Evolutionary conservation across 1,139 yeast species (phyloP), one percentile per base, ranked within the genome.

Genomic region (Debaryomyces coudertii): DNA sequence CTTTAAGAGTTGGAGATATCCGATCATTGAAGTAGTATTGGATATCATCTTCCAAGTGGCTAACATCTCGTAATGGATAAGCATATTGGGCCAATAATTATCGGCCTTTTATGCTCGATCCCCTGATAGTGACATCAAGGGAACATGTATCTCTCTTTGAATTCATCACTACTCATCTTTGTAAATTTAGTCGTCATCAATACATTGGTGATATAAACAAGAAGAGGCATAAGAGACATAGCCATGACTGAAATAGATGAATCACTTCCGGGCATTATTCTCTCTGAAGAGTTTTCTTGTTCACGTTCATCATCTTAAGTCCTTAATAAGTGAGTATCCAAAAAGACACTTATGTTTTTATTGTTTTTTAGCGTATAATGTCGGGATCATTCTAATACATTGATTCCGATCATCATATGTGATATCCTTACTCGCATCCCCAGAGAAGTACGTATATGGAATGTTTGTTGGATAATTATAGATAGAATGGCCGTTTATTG

Each of bases 131-230:
- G n/a, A 11, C 14, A 38, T 38, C 42, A 38, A 38, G 42, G 42
- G 25, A 23, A 14, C 39, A 27, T 34, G 44, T 34, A 41, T 6
- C 34, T 41, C 2, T 31, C 29, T 27, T 41, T 34, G 40, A 41
- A 41, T 27, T 41, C 44, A 34, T 41, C 39, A 41, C 28, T 25
- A 35, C 27, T 41, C 40, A 41, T 41, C 40, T 25, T 34, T 12
- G 14, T 34, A 20, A 35, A 41, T 24, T 41, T 40, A 5, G 43
- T 38, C 22, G 30, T 33, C 6, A 15, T 33, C 33, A 40, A 28
- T 40, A 22, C 14, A 15, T 31, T 20, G 20, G 30, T 31, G 14
- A 30, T 23, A 33, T 30, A 34, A 34, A 30, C 8, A 41, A 34
- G 37, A 8, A 16, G 18, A 6, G 27, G 18, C 7, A 24, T 25